Evolutionary conservation across 768 basidiomycete species (phyloP).

Genomic region (Boletus coccyginus): DNA sequence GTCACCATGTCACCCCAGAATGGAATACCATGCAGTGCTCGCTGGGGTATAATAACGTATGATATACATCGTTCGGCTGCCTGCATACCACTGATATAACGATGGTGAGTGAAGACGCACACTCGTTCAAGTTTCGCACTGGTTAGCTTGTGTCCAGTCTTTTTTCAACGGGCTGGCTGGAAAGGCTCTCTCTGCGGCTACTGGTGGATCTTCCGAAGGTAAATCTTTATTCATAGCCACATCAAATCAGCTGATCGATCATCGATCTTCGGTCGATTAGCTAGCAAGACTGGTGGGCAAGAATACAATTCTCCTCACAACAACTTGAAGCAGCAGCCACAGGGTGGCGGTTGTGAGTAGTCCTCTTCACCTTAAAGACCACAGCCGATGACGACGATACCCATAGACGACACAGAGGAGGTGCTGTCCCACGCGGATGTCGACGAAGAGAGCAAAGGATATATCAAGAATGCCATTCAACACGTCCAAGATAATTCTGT

Average conservation of each 20-base stretch:
- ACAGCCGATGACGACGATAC: slow-evolving; percentile 2
- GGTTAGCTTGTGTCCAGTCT: slow-evolving; percentile 43
- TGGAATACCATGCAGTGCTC: slow-evolving; percentile 19
- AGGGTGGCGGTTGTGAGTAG: slow-evolving; percentile 26
- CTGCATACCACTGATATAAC: slow-evolving; percentile 4
- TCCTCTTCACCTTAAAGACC: slow-evolving; percentile 2
- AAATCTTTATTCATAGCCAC: background rate
- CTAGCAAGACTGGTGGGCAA: slow-evolving; percentile 58
- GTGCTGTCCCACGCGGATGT: slow-evolving; percentile 51
- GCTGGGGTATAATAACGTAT: slow-evolving; percentile 11
- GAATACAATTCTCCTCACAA: slow-evolving; percentile 62
- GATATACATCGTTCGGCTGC: slow-evolving; percentile 9
- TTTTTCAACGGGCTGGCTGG: slow-evolving; percentile 69
- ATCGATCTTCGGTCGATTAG: slow-evolving; percentile 28
- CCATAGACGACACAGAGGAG: slow-evolving; percentile 60
- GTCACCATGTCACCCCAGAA: slow-evolving; percentile 21
- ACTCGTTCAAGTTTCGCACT: background rate
- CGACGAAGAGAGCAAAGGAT: slow-evolving; percentile 6
- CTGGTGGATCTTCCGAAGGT: slow-evolving; percentile 14
- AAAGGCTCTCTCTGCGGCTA: slow-evolving; percentile 55
- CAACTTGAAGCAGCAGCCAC: slow-evolving; percentile 14
- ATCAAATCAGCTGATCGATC: slow-evolving; percentile 7
- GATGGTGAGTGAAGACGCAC: slow-evolving; percentile 23
- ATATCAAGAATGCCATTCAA: slow-evolving; percentile 15
- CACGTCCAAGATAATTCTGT: slow-evolving; percentile 25